A percentile compares a stretch with the other conserved stretches of the same genome.
Evolutionary conservation across 1,284 basidiomycete genomes (phyloP).

Genomic region (Tremellales sp.): DNA sequence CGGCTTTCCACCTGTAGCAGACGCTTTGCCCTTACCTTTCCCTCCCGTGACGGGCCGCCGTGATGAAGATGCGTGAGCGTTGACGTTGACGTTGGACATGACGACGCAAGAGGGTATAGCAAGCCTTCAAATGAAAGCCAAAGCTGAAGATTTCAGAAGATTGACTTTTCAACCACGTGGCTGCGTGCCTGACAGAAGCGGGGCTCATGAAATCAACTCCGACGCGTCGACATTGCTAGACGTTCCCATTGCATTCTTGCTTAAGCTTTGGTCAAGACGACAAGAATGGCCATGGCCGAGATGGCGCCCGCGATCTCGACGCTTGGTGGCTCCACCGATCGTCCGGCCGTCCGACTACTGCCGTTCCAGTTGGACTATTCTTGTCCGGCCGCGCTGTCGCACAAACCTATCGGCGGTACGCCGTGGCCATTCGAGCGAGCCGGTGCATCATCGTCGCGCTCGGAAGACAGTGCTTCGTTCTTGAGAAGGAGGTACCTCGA

Average conservation of each 20-base stretch:
- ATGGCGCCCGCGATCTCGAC: background rate
- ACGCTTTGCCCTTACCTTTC: slow-evolving; percentile 12
- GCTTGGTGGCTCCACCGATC: background rate
- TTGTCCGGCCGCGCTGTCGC: slow-evolving; percentile 28
- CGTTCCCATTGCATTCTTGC: background rate
- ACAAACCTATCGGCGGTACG: slow-evolving; percentile 6
- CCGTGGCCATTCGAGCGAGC: slow-evolving; percentile 22
- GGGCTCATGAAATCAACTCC: too few relatives aligned
- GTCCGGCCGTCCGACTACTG: slow-evolving; percentile 5
- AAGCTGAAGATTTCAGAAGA: background rate
- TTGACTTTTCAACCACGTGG: background rate
- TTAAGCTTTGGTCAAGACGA: too few relatives aligned
- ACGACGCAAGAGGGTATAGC: too few relatives aligned
- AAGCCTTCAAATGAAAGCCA: background rate
- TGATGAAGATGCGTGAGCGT: background rate
- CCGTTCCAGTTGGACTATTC: slow-evolving; percentile 29
- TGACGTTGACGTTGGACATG: background rate
- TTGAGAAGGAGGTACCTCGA: slow-evolving; percentile 33
- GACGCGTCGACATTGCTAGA: background rate
- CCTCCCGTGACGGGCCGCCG: background rate
- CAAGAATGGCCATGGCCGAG: background rate
- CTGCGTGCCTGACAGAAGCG: background rate
- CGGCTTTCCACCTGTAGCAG: slow-evolving; percentile 4
- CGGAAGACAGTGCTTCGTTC: slow-evolving; percentile 15
- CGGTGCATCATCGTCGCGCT: background rate